Conservation (phyloP, 306 rosid genomes). For the Mimosa bimucronata region DNA sequence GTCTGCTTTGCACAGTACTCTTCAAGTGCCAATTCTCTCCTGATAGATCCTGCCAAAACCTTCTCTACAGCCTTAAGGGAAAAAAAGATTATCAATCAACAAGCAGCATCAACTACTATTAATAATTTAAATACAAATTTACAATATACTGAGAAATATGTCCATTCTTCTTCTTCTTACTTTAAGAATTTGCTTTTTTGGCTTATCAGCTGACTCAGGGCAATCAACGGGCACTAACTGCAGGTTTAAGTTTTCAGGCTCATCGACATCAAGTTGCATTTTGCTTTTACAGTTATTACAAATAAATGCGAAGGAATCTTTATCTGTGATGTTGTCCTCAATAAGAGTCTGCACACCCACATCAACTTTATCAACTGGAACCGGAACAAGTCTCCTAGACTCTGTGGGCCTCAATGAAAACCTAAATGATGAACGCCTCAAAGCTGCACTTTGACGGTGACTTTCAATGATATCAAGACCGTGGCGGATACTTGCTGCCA, state of each 20-base stretch:
- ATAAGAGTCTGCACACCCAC: constrained; percentile 74
- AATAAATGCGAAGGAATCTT: constrained; percentile 51
- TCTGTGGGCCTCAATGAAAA: constrained; percentile 73
- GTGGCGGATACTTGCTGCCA: constrained; percentile 92
- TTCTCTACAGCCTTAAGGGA: constrained; percentile 74
- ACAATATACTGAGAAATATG: constrained; percentile 30
- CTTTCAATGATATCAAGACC: constrained; percentile 84
- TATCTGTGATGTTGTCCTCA: constrained; percentile 49
- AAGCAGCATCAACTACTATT: not conserved
- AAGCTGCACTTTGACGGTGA: constrained; percentile 69
- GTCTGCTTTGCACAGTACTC: constrained; percentile 83
- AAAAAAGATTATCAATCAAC: constrained; percentile 22
- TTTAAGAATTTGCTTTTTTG: constrained; percentile 77
- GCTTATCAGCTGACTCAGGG: constrained; percentile 67
- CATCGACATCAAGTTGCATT: constrained; percentile 58
- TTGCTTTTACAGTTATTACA: constrained; percentile 75
- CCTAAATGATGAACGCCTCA: constrained; percentile 73
- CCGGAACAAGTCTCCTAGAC: constrained; percentile 45
- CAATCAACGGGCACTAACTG: constrained; percentile 77
- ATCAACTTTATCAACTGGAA: constrained; percentile 64
- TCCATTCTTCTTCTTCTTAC: constrained; percentile 53
- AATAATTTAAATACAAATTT: constrained; percentile 19
- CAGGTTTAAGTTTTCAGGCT: constrained; percentile 57
- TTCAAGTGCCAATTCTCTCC: constrained; percentile 99
- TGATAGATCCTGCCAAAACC: constrained; percentile 92